phyloP scores from a whole-genome alignment of 495 filamentous ascomycete genomes.

The Neurospora sp. region DNA sequence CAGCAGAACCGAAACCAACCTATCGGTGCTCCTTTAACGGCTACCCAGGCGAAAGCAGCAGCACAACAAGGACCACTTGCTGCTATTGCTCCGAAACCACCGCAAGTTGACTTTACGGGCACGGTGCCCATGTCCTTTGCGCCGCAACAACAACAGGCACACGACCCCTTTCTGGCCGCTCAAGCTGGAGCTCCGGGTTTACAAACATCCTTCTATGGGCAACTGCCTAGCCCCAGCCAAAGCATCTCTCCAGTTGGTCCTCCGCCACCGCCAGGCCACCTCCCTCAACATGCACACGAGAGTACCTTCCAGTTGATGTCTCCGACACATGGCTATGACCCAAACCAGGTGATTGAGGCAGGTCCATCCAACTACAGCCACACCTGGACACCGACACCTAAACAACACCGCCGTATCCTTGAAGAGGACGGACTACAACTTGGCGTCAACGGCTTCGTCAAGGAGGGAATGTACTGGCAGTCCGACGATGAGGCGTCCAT shows the following conservation, averaged over 20 bases:
- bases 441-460: constrained; percentile 3
- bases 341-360: background rate
- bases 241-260: background rate
- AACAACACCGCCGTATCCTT: background rate
- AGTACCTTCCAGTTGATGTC: background rate
- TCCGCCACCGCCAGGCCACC: background rate
- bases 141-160: constrained; percentile 8
- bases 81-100: constrained; percentile 25
- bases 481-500: constrained; percentile 60
- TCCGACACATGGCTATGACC: background rate
- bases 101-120: constrained; percentile 24
- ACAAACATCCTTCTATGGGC: background rate
- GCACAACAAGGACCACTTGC: constrained; percentile 18
- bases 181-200: background rate
- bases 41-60: constrained; percentile 10
- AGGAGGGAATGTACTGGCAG: constrained; percentile 28
- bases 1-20: constrained; percentile 14
- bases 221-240: background rate
- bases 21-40: constrained; percentile 13
- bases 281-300: background rate
- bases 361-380: background rate
- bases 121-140: constrained; percentile 4
- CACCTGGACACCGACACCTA: background rate
- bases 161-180: background rate
- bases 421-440: background rate